Evolutionary conservation across 331 rosid genomes (phyloP), one percentile per base, ranked within the genome.

Genomic region (Arachis monticola): DNA sequence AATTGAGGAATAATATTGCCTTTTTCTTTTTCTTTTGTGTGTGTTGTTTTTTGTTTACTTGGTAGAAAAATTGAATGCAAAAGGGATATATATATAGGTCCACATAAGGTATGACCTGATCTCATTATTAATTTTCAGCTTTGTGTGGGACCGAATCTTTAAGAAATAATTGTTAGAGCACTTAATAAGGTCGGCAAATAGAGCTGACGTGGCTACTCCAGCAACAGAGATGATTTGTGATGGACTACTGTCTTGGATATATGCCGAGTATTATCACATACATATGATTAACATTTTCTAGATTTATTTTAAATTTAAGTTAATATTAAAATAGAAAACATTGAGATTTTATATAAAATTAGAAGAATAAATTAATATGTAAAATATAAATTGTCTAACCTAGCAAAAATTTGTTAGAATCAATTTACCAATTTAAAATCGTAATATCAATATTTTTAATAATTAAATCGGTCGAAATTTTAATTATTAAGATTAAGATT

Each of bases 41-140:
- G 47, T 3, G 73, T 71, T 70, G 11, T 17, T 6, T 70, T 13
- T 6, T 31, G 1, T 61, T 40, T 12, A 5, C 11, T 62, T 35
- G 13, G 55, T 76, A 47, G 10, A 61, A 50, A 73, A 69, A 55
- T 51, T 84, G 38, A 65, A 57, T 73, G 22, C 6, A 6, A 70
- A 46, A 44, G 38, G 35, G 72, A 56, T 79, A 70, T 83, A 67
- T 80, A 83, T 76, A 83, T n/a, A 64, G 82, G 78, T 51, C 46
- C 79, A 35, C 38, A 1, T 4, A 41, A 41, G 27, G 78, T 32
- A 41, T 41, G 45, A 41, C 4, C 1, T 41, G 45, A 41, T 1
- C 45, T 3, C 45, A 41, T 6, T 44, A 5, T 8, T 8, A 44
- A 8, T 52, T 63, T 61, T 67, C 10, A 45, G 42, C 27, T 6